phyloP scores from a whole-genome alignment of 225 moss, liverwort and hornwort genomes.

The Neckera pumila region DNA sequence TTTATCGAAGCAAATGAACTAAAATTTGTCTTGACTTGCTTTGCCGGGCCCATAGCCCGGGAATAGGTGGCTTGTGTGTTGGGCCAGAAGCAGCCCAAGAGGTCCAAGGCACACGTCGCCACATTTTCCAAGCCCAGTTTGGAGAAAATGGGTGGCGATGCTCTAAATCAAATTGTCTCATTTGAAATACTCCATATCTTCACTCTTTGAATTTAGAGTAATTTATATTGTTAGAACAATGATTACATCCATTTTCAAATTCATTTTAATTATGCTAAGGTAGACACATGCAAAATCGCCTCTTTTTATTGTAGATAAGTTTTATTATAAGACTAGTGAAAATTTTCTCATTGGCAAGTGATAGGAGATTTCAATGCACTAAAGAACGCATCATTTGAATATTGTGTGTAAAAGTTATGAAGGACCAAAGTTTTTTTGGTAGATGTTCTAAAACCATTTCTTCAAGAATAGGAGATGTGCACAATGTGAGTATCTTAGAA shows the following conservation, averaged over 20 bases:
- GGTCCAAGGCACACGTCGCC: too few relatives aligned
- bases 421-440: not conserved
- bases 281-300: not conserved
- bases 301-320: not conserved
- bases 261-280: not conserved
- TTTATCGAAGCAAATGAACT: too few relatives aligned
- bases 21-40: too few relatives aligned
- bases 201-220: not conserved
- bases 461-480: not conserved
- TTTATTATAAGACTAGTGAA: not conserved
- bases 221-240: not conserved
- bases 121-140: too few relatives aligned
- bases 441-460: too few relatives aligned
- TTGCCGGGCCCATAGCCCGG: too few relatives aligned
- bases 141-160: too few relatives aligned
- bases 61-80: too few relatives aligned
- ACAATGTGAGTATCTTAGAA: accelerated
- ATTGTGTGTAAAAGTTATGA: not conserved
- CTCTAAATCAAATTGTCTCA: accelerated
- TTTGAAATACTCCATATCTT: not conserved
- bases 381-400: not conserved
- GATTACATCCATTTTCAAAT: not conserved
- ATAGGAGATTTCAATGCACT: not conserved
- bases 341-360: not conserved
- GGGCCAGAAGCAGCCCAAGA: too few relatives aligned